Base-by-base conservation (phyloP, 495 filamentous ascomycete species). In the Penicillium malachiteum region DNA sequence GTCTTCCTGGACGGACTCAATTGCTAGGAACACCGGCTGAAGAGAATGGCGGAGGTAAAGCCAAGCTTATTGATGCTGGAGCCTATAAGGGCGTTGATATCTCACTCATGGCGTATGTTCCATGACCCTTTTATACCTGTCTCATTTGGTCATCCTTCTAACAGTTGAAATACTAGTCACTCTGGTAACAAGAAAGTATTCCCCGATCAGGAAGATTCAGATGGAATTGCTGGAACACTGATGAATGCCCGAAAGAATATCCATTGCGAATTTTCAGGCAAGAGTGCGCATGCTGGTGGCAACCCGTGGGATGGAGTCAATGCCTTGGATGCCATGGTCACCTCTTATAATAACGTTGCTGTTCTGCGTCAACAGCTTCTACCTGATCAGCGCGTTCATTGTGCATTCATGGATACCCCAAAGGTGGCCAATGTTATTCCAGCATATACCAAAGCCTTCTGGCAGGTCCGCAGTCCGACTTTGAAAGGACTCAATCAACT, bases 1-100 rank as follows among this genome's bases (percentile, higher is more conserved):
- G 63, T 2, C 63, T 87, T 6, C 66, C 71, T 0, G 87, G 87
- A 5, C 83, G 82, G 41, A 73, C 86, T 0, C 69, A 84, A 41
- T 60, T 91, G 32, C 79, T 90, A 26, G 87, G 87, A 16, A 90
- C 87, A 0, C 87, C 87, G 0, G 87, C 83, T 0, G 87, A 91
- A 66, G 87, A 90, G 72, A 82, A 81, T 14, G 84, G 85, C 10
- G 86, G 86, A 7, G 87, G 87, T 18, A 89, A 91, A 64, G 84
- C 84, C 51, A 81, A 79, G 41, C 74, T 89, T 7, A 74, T 89
- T 31, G 64, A 87, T 14, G 79, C 75, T 0, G 85, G 84, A 0
- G 87, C 86, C 5, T 89, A 87, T 66, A 70, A 78, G 33, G 75
- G 75, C 13, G 84, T 87, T n/a, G 84, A 88, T 62, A 78, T 88